Percentiles rank a stretch among this genome's conserved stretches.
Conservation (phyloP, 2,329 filamentous ascomycete genomes). For the Xylariaceae sp. region DNA sequence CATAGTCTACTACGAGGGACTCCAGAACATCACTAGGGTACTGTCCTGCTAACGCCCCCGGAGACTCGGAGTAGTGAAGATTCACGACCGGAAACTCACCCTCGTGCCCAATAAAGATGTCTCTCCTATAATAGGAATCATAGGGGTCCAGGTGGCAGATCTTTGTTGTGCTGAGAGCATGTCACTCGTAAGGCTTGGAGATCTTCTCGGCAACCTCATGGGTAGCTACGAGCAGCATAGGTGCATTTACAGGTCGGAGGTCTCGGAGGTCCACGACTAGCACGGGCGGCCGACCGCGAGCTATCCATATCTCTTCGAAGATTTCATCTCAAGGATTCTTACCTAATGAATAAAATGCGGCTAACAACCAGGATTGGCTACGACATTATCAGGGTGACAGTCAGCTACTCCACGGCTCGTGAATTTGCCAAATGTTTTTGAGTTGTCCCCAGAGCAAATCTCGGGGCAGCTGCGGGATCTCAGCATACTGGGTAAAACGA, state of each 20-base stretch:
- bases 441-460: slow-evolving; percentile 18
- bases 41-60: too few relatives aligned
- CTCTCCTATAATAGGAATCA: slow-evolving; percentile 18
- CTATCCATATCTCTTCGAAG: slow-evolving; percentile 22
- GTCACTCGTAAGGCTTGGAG: slow-evolving; percentile 17
- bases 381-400: slow-evolving; percentile 19
- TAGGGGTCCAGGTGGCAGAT: slow-evolving; percentile 17
- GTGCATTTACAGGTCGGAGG: slow-evolving; percentile 17
- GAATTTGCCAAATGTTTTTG: slow-evolving; percentile 17
- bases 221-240: slow-evolving; percentile 17
- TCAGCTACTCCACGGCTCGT: slow-evolving; percentile 35
- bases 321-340: slow-evolving; percentile 14
- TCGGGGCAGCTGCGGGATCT: slow-evolving; percentile 16
- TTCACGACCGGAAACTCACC: too few relatives aligned
- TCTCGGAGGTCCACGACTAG: slow-evolving; percentile 24
- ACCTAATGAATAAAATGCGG: too few relatives aligned
- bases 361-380: too few relatives aligned
- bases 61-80: too few relatives aligned
- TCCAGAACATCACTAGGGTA: too few relatives aligned
- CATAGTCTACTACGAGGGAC: too few relatives aligned
- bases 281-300: slow-evolving; percentile 17
- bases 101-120: slow-evolving; percentile 17
- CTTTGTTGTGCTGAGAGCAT: slow-evolving; percentile 17
- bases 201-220: slow-evolving; percentile 23
- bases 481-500: slow-evolving; percentile 16